Evolutionary conservation across 148 eudicot species (phyloP).

Genomic region (Euryodendron excelsum): DNA sequence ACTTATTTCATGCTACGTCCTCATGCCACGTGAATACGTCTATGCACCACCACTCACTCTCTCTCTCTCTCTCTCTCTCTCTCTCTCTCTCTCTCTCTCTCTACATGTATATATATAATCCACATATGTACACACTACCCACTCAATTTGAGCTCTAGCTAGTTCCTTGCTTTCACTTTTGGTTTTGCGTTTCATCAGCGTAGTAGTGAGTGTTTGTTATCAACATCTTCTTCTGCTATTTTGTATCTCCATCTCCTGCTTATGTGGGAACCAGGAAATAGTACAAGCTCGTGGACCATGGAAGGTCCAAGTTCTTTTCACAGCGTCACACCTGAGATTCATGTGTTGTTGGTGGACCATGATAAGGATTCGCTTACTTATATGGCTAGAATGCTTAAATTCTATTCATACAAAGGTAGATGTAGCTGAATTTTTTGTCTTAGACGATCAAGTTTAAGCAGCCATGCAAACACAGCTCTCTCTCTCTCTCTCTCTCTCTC

Average conservation of each 20-base stretch:
- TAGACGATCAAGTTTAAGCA: not conserved
- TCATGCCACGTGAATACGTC: not conserved
- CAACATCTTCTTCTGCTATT: not conserved
- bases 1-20: not conserved
- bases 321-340: not conserved
- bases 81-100: not conserved
- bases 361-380: not conserved
- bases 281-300: not conserved
- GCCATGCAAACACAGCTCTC: not conserved
- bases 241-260: not conserved
- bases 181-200: too few relatives aligned
- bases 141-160: not conserved
- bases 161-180: too few relatives aligned
- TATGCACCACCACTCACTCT: not conserved
- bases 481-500: slow-evolving; percentile 6
- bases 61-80: not conserved
- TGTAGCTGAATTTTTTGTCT: not conserved
- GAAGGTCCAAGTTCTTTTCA: not conserved
- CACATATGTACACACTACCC: not conserved
- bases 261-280: slow-evolving; percentile 11
- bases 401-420: slow-evolving; percentile 12
- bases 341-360: slow-evolving; percentile 10
- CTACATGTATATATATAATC: not conserved
- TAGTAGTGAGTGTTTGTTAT: too few relatives aligned
- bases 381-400: slow-evolving; percentile 1